Evolutionary conservation across 345 rosid genomes (phyloP).

Genomic region (Acer yangbiense): DNA sequence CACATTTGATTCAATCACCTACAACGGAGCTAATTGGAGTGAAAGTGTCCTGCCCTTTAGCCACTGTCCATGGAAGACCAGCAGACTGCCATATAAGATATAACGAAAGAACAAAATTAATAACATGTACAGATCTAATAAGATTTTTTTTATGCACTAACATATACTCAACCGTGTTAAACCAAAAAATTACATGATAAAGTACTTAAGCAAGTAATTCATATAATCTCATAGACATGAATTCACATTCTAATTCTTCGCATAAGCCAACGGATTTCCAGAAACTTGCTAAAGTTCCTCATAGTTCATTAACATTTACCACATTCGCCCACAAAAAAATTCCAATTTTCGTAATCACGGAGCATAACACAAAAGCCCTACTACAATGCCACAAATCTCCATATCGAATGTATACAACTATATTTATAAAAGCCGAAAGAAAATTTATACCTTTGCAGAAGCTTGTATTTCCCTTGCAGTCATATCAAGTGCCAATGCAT

Average conservation of each 20-base stretch:
- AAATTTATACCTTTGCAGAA: slow-evolving; percentile 66
- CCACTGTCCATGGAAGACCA: slow-evolving; percentile 95
- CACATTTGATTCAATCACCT: slow-evolving; percentile 33
- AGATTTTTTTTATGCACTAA: background rate
- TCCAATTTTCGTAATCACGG: background rate
- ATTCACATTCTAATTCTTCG: background rate
- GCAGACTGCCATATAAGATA: slow-evolving; percentile 55
- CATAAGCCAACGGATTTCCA: background rate
- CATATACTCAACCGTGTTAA: background rate
- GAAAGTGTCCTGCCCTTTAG: slow-evolving; percentile 93
- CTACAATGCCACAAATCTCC: background rate
- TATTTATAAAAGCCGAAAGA: background rate
- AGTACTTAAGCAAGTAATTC: background rate
- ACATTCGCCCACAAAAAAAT: background rate
- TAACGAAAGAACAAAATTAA: slow-evolving; percentile 3
- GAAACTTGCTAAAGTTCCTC: background rate
- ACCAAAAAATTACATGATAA: background rate
- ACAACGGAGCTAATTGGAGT: slow-evolving; percentile 91
- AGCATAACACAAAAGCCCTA: background rate
- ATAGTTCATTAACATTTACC: background rate
- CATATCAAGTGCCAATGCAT: slow-evolving; percentile 93
- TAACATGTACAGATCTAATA: background rate
- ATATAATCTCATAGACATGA: background rate
- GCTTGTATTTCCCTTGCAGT: slow-evolving; percentile 89
- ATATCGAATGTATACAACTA: background rate